A percentile compares a stretch with the other conserved stretches of the same genome.
These are phyloP conservation scores for Ustilago loliicola DNA, from an alignment of 1,284 basidiomycete genomes.

Conservation along the genomic window DNA sequence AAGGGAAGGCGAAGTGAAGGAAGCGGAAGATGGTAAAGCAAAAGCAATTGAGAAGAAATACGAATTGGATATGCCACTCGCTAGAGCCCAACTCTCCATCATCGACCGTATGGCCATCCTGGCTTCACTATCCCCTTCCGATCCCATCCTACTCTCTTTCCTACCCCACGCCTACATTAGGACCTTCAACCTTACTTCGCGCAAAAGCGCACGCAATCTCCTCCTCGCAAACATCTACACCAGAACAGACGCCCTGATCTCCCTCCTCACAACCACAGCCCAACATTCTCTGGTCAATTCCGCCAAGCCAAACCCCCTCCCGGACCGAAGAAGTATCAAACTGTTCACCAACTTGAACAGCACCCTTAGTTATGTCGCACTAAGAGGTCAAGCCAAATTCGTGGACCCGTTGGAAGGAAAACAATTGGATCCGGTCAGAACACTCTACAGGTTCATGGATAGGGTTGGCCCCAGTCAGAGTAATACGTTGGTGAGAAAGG, in stretches of 20 bases:
- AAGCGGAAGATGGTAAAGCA: constrained; percentile 23
- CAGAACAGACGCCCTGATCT: constrained; percentile 23
- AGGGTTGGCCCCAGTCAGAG: constrained; percentile 6
- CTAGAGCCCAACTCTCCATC: constrained; percentile 30
- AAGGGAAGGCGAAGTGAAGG: constrained; percentile 1
- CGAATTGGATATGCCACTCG: constrained; percentile 42
- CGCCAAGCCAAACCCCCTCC: neutral
- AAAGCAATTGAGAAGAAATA: constrained; percentile 22
- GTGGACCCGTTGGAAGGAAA: neutral
- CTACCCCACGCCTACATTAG: constrained; percentile 26
- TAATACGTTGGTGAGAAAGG: constrained; percentile 16
- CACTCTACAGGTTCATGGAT: constrained; percentile 34
- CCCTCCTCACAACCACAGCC: constrained; percentile 21
- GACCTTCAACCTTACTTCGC: constrained; percentile 21
- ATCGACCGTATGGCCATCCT: constrained; percentile 45
- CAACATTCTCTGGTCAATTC: neutral
- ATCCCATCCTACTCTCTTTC: constrained; percentile 31
- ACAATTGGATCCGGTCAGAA: constrained; percentile 18
- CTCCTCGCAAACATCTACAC: constrained; percentile 17
- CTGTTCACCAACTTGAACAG: neutral
- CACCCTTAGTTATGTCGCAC: constrained; percentile 29
- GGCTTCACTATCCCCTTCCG: constrained; percentile 17
- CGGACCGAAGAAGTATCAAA: neutral
- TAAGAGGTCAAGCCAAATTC: constrained; percentile 12
- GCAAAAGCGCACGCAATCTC: constrained; percentile 14